Evolutionary conservation across 805 yeast genomes (phyloP), one percentile per base, ranked within the genome.

Genomic region (Priceomyces medius): DNA sequence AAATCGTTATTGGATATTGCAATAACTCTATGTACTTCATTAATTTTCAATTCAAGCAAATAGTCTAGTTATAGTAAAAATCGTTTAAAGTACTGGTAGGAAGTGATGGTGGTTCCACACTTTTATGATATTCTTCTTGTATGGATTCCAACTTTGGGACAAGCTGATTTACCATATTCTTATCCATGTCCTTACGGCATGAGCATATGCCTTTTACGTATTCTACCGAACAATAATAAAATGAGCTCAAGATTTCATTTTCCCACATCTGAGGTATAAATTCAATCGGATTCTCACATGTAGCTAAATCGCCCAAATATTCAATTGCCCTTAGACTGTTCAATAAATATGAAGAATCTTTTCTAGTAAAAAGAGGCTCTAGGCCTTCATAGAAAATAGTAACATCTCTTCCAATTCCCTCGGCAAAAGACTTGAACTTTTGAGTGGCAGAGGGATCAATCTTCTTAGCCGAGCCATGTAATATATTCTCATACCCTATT

Each of bases 191-290:
- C 53, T 66, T 77, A 52, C 74, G 66, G 53, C 68, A 75, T 48
- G 71, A 68, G 40, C 89, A 70, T 31, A 88, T 74, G 10, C 81
- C 81, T 34, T 76, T 77, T 32, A 90, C 72, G 53, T 88, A 77
- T 38, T 78, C 83, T 6, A 83, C 64, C 0, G 95, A 89, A 43
- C 90, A 81, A 58, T 88, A 89, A 65, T 88, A 82, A 66, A 83
- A 88, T 31, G 75, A 76, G 9, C 69, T 68, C 39, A 88, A 66
- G 28, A 85, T 76, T 33, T 75, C 79, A 41, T 53, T 60, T 53
- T 71, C 71, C 81, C 89, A 85, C 41, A 77, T 71, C 20, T 61
- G 65, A 2, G 74, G 72, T 9, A 68, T 62, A 13, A 51, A 50
- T 18, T 50, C 56, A 45, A 50, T 38, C 7, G 71, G 64, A 33